phyloP scores from a whole-genome alignment of 2,329 filamentous ascomycete genomes.

The Chalaropsis ovoidea region DNA sequence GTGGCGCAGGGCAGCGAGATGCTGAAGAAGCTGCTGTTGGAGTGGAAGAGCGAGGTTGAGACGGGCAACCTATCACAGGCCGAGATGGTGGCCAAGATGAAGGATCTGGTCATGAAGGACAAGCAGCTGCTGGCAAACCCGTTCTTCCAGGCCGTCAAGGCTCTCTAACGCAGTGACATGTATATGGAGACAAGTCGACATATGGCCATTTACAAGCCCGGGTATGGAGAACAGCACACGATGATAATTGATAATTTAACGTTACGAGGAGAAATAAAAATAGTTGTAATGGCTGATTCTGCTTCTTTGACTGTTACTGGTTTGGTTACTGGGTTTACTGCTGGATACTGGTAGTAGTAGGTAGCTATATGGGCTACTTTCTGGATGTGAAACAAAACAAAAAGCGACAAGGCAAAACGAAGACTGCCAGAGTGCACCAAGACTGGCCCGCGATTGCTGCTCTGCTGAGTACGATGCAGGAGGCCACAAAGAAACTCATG shows the following conservation, averaged over 20 bases:
- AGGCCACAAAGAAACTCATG: slow-evolving; percentile 12
- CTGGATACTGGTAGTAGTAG: slow-evolving; percentile 14
- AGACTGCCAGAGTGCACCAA: background rate
- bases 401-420: background rate
- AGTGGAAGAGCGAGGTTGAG: slow-evolving; percentile 70
- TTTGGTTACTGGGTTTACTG: slow-evolving; percentile 3
- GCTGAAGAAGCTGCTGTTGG: slow-evolving; percentile 70
- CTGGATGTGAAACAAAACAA: slow-evolving; percentile 11
- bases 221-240: slow-evolving; percentile 16
- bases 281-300: slow-evolving; percentile 7
- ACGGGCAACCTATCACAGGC: slow-evolving; percentile 53
- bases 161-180: slow-evolving; percentile 35
- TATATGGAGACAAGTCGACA: background rate
- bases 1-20: slow-evolving; percentile 79
- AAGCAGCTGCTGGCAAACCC: slow-evolving; percentile 53
- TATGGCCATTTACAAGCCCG: background rate
- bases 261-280: background rate
- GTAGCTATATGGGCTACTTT: slow-evolving; percentile 13
- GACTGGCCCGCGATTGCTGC: background rate
- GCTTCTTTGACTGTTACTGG: slow-evolving; percentile 19
- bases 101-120: slow-evolving; percentile 66
- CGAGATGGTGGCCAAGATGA: slow-evolving; percentile 69
- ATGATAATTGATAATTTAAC: slow-evolving; percentile 9
- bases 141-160: slow-evolving; percentile 59
- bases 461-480: slow-evolving; percentile 6